Evolutionary conservation across 2,329 filamentous ascomycete genomes (phyloP).

Genomic region (Pseudomassariella vexata): DNA sequence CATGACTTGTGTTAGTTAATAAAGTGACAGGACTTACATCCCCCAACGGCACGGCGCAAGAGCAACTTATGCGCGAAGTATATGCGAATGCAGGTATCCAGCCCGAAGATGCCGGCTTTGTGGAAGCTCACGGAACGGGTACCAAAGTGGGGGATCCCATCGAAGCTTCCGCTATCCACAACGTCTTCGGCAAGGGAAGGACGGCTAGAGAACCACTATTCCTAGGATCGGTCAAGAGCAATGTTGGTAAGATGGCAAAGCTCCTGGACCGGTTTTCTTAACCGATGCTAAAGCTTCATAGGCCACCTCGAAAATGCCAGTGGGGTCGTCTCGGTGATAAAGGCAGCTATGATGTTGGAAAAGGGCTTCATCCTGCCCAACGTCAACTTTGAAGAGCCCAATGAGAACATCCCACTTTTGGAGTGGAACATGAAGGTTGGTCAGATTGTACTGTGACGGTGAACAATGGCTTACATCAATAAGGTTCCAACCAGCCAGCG

Average conservation of each 20-base stretch:
- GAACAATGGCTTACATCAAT: constrained; percentile 4
- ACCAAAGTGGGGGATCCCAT: constrained; percentile 16
- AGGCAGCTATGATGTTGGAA: constrained; percentile 34
- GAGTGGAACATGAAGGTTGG: constrained; percentile 17
- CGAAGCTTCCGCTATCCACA: constrained; percentile 16
- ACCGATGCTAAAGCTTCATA: too few species aligned
- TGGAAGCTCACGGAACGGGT: constrained; percentile 19
- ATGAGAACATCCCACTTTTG: constrained; percentile 18
- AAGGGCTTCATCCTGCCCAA: constrained; percentile 37
- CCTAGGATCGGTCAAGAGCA: constrained; percentile 3
- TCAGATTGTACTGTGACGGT: not conserved
- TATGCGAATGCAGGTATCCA: constrained; percentile 13
- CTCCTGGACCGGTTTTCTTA: too few species aligned
- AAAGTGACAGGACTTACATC: not conserved
- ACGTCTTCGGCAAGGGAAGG: constrained; percentile 2
- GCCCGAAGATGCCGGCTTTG: constrained; percentile 7
- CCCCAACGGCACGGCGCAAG: constrained; percentile 12
- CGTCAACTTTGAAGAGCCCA: constrained; percentile 30
- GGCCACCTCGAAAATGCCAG: constrained; percentile 28
- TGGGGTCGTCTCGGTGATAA: constrained; percentile 34
- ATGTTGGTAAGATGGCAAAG: too few species aligned
- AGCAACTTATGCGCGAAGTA: constrained; percentile 11
- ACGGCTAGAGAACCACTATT: constrained; percentile 1
- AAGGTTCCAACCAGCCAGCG: constrained; percentile 14
- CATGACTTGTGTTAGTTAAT: not conserved